Evolutionary conservation across 495 filamentous ascomycete species (phyloP), one percentile per base, ranked within the genome.

Genomic region (Aspergillus taichungensis): DNA sequence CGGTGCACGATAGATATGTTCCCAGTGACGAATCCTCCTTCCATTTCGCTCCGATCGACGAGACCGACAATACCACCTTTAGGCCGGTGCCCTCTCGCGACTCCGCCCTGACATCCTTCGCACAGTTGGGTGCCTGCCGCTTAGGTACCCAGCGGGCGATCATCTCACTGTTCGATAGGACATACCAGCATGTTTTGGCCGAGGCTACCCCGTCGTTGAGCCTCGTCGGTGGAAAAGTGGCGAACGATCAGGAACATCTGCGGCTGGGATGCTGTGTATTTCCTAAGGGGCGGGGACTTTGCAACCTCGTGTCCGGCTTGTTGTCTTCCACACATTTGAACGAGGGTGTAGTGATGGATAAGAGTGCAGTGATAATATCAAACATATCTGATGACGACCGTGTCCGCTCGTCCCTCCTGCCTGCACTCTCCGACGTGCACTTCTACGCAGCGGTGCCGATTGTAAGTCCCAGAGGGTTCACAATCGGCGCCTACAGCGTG

Each of bases 381-480:
- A 54, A 63, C 30, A 4, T 53, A n/a, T 31, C 30, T 5, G 3
- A 53, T 10, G 47, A 58, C 27, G 55, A 75, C 14, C 53, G 53
- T 6, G 44, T 58, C 34, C 33, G 39, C 5, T 14, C 0, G 6
- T 29, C 76, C 34, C 50, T 79, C 1, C 28, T 53, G 2, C 7
- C 30, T 6, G 49, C 46, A 3, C 27, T 55, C 2, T 67, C 79
- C 39, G 57, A 63, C 11, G 52, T 64, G 1, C 58, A 54, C n/a
- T 86, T 79, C 50, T 84, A 80, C 42, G 75, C 72, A 3, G 76
- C 70, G 3, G 77, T 78, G 3, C 81, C 82, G 0, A 73, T 86
- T 4, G 61, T 76, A 7, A 79, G 74, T 5, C 75, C 67, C 3
- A 58, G 63, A 13, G 80, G 77, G 3, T 67, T 76, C 37, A 70